Base-by-base conservation (phyloP, 805 yeast species). In the Candida tallmaniae region DNA sequence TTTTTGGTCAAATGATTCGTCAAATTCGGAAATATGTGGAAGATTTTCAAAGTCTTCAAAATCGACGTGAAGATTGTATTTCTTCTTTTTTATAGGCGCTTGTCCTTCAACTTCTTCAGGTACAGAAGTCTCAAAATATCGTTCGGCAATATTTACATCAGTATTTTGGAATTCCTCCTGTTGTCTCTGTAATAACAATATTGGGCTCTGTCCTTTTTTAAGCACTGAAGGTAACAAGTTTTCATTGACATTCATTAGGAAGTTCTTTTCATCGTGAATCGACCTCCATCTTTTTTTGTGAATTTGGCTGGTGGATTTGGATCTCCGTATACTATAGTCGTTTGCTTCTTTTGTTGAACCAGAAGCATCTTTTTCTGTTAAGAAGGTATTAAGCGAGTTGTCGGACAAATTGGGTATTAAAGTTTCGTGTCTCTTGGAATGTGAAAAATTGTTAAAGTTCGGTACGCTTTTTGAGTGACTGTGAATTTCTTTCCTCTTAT, bases 171-270 rank as follows among this genome's bases (percentile, higher is more conserved):
- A 7, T n/a, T 23, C 13, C 6, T 14, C 29, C 25, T 52, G 50
- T 31, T 45, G 43, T 12, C 61, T 37, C 36, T 52, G 51, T 4
- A 46, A 34, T 28, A 50, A 50, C 48, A 56, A 43, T 1, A 60
- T 60, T 0, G 58, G 62, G 29, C 62, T 56, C 31, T 54, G 60
- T 2, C 62, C 58, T 15, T 43, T 50, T 36, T 50, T 56, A 20
- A 62, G 43, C 1, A 62, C 65, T 2, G 66, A 44, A 6, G 68
- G 68, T 14, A 62, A 41, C 16, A 62, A 45, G 5, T 49, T 45
- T 34, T 58, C 58, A 42, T 53, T 54, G 8, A 62, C 53, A 15
- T 51, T 50, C n/a, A 49, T 38, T 10, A 62, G 34, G 30, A 57
- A 58, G 4, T 38, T 34, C 29, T 50, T 52, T 34, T 62, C 68